Evolutionary conservation across 352 stramenopile genomes (phyloP).

Genomic region (Globisporangium nagaii): DNA sequence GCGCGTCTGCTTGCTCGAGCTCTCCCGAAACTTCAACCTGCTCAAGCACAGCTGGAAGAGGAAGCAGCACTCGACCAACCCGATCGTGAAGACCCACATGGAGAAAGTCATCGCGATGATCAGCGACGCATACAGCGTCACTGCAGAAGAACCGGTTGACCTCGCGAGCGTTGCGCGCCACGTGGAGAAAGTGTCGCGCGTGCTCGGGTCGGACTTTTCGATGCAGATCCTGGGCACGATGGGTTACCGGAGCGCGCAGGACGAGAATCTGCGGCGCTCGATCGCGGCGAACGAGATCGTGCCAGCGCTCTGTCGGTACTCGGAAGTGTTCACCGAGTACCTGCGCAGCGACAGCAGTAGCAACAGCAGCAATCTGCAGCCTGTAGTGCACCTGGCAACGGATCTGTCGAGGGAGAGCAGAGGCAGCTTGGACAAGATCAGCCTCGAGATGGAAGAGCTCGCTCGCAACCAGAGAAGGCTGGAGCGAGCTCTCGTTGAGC

Average conservation of each 20-base stretch:
- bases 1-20: conserved; percentile 62
- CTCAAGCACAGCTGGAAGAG: conserved; percentile 60
- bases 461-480: conserved; percentile 34
- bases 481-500: conserved; percentile 18
- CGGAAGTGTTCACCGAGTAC: conserved; percentile 55
- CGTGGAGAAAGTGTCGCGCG: conserved; percentile 49
- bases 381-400: conserved; percentile 16
- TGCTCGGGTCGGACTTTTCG: conserved; percentile 62
- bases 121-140: conserved; percentile 63
- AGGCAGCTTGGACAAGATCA: conserved; percentile 8
- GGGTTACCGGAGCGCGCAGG: conserved; percentile 22
- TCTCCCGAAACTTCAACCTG: conserved; percentile 66
- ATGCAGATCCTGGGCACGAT: conserved; percentile 55
- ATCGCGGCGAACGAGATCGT: conserved; percentile 29
- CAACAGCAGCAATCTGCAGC: conserved; percentile 13
- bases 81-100: conserved; percentile 55
- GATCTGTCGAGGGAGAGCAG: conserved; percentile 9
- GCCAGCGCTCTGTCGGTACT: conserved; percentile 38
- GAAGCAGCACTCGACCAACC: conserved; percentile 26
- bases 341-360: conserved; percentile 22
- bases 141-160: conserved; percentile 55
- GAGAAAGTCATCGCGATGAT: conserved; percentile 64
- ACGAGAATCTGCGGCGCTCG: conserved; percentile 23
- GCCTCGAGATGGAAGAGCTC: conserved; percentile 34
- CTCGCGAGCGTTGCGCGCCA: conserved; percentile 27